Percentiles rank a stretch among this genome's conserved stretches.
phyloP scores from a whole-genome alignment of 495 filamentous ascomycete genomes.

The Durotheca rogersii region DNA sequence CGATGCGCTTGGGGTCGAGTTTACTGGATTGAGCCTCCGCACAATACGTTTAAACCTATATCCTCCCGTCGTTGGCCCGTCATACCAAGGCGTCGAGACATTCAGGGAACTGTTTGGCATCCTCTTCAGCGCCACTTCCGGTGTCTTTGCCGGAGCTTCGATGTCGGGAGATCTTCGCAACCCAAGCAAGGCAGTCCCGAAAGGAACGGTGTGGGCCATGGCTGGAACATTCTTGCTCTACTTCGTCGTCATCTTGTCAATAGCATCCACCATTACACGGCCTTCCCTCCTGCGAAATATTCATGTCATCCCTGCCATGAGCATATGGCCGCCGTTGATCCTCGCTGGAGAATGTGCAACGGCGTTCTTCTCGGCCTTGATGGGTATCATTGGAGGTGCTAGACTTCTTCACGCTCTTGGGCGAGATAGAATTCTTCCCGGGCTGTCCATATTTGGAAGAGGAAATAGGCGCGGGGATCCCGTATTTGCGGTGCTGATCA shows the following conservation, averaged over 20 bases:
- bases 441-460: slow-evolving; percentile 71
- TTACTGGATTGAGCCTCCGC: slow-evolving; percentile 68
- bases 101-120: slow-evolving; percentile 87
- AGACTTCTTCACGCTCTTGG: slow-evolving; percentile 85
- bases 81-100: slow-evolving; percentile 63
- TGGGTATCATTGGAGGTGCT: slow-evolving; percentile 86
- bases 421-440: slow-evolving; percentile 76
- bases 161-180: slow-evolving; percentile 87
- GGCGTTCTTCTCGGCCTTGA: slow-evolving; percentile 79
- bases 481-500: slow-evolving; percentile 72
- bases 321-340: slow-evolving; percentile 68
- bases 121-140: slow-evolving; percentile 76
- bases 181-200: slow-evolving; percentile 81
- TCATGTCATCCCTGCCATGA: slow-evolving; percentile 79
- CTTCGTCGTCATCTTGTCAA: slow-evolving; percentile 71
- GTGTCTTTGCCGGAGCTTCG: slow-evolving; percentile 72
- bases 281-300: slow-evolving; percentile 71
- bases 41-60: slow-evolving; percentile 73
- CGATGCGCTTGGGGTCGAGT: slow-evolving; percentile 62
- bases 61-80: slow-evolving; percentile 47
- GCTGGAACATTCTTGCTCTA: slow-evolving; percentile 75
- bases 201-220: slow-evolving; percentile 76
- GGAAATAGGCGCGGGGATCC: slow-evolving; percentile 79
- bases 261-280: slow-evolving; percentile 76
- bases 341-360: slow-evolving; percentile 81